Conservation (phyloP, 768 basidiomycete species). For the Cantharellus cinnabarinus region DNA sequence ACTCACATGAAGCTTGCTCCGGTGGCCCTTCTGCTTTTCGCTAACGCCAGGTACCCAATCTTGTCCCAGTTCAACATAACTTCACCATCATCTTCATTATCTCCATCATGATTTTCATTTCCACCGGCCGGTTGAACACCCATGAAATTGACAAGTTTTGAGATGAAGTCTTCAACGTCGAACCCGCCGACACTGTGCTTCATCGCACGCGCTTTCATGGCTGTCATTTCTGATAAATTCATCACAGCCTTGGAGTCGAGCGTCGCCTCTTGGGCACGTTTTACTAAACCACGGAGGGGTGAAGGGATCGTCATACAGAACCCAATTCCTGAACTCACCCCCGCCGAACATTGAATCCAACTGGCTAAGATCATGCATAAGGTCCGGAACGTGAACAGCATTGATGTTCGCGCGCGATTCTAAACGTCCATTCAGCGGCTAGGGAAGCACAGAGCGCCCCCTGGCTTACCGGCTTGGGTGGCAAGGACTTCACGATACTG, state of each 20-base stretch:
- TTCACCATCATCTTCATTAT: constrained; percentile 12
- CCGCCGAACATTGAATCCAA: constrained; percentile 11
- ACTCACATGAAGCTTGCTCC: constrained; percentile 71
- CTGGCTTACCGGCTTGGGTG: constrained; percentile 37
- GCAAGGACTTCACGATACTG: constrained; percentile 49
- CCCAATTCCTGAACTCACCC: constrained; percentile 4
- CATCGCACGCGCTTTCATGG: constrained; percentile 78
- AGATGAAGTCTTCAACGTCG: constrained; percentile 79
- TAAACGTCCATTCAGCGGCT: constrained; percentile 17
- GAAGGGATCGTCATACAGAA: not conserved
- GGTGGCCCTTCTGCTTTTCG: constrained; percentile 58
- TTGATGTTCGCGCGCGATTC: constrained; percentile 4
- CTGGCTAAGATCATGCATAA: constrained; percentile 7
- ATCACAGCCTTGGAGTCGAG: constrained; percentile 72
- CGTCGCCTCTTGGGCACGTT: constrained; percentile 52
- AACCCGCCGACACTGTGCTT: constrained; percentile 76
- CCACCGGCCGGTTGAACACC: constrained; percentile 17
- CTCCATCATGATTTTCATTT: constrained; percentile 22
- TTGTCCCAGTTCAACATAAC: constrained; percentile 56
- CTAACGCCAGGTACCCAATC: constrained; percentile 67
- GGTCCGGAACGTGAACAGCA: constrained; percentile 5
- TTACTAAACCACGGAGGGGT: not conserved
- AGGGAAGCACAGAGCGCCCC: not conserved
- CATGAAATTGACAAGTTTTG: constrained; percentile 54
- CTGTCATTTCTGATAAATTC: constrained; percentile 55